Conservation (phyloP, 225 moss, liverwort and hornwort genomes). For the Ulota crispa region DNA sequence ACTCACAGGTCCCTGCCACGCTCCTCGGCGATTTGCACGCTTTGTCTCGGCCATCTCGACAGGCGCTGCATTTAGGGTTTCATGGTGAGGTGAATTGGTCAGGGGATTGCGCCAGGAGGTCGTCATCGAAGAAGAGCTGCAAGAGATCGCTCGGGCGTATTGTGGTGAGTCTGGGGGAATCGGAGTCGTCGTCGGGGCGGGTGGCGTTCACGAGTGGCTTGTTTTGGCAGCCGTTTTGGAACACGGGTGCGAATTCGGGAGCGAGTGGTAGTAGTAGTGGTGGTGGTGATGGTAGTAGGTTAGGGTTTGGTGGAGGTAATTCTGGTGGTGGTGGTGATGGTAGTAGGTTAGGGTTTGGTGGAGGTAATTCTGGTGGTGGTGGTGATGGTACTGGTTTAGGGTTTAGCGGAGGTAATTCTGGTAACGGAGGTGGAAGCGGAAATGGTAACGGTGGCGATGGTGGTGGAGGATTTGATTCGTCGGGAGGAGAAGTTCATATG, state of each 20-base stretch:
- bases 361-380: neutral
- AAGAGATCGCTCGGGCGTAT: neutral
- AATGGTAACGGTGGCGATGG: constrained; percentile 12
- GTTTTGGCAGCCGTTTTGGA: constrained; percentile 33
- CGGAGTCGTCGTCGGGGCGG: neutral
- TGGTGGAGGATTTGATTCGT: constrained; percentile 32
- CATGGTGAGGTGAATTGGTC: neutral
- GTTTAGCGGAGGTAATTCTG: constrained; percentile 17
- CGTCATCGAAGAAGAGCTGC: neutral
- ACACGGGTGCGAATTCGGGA: neutral
- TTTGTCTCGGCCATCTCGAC: neutral
- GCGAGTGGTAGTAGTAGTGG: neutral
- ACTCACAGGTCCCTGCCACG: neutral
- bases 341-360: too few relatives aligned
- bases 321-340: constrained; percentile 4
- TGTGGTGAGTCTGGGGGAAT: constrained; percentile 11
- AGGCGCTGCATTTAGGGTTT: neutral
- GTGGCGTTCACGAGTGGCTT: neutral
- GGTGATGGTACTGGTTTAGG: neutral
- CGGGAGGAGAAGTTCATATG: constrained; percentile 15
- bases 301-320: constrained; percentile 21
- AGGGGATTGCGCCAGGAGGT: neutral
- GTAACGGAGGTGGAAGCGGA: constrained; percentile 34
- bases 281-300: neutral
- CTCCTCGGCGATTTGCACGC: neutral